Evolutionary conservation across 2,329 filamentous ascomycete species (phyloP).

Genomic region (Fusarium armeniacum): DNA sequence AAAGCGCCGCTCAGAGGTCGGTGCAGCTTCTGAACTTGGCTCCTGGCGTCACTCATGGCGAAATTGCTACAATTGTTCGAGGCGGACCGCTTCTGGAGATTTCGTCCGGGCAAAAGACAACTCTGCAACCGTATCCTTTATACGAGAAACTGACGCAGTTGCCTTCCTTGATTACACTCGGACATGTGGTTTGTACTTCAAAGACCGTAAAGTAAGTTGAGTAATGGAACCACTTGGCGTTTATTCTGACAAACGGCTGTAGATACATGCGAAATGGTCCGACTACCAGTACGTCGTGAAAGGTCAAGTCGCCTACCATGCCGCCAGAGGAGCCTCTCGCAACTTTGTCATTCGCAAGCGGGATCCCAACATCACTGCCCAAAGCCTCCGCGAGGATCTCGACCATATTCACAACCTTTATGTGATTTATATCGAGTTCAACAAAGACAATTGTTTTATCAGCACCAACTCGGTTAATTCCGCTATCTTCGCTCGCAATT

Average conservation of each 20-base stretch:
- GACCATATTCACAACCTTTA: conserved; percentile 86
- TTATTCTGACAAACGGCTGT: conserved; percentile 7
- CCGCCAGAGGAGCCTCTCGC: conserved; percentile 76
- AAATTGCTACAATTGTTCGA: conserved; percentile 74
- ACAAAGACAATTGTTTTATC: conserved; percentile 72
- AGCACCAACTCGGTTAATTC: conserved; percentile 83
- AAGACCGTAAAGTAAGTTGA: conserved; percentile 72
- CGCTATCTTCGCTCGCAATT: conserved; percentile 80
- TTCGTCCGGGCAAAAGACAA: conserved; percentile 70
- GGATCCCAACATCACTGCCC: conserved; percentile 70
- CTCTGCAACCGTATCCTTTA: conserved; percentile 77
- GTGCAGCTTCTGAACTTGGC: conserved; percentile 74
- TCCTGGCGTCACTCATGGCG: conserved; percentile 72
- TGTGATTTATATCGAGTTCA: conserved; percentile 75
- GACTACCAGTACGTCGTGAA: conserved; percentile 78
- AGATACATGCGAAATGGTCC: conserved; percentile 79
- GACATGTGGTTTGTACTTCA: conserved; percentile 76
- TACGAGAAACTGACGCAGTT: conserved; percentile 72
- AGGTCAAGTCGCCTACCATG: conserved; percentile 73
- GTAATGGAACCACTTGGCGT: not conserved
- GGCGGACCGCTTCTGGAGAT: conserved; percentile 80
- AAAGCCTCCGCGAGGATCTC: conserved; percentile 77
- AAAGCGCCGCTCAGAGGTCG: conserved; percentile 65
- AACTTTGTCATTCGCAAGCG: conserved; percentile 78
- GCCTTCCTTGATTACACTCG: conserved; percentile 76